A percentile compares a stretch with the other conserved stretches of the same genome.
Conservation (phyloP, 2,329 filamentous ascomycete species). For the Grosmannia penicillata region DNA sequence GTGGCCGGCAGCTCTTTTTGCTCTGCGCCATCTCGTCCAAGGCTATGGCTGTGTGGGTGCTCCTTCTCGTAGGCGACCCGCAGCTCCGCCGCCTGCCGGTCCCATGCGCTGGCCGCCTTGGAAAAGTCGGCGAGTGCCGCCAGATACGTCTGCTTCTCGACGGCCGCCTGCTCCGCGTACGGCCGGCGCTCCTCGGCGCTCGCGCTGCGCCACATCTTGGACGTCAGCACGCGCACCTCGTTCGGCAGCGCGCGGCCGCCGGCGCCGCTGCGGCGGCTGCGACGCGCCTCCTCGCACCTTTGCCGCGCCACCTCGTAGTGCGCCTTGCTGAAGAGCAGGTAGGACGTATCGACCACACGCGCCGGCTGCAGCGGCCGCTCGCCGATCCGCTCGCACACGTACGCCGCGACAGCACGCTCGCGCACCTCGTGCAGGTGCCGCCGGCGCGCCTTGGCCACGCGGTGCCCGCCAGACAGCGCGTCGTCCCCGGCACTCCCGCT, state of each 20-base stretch:
- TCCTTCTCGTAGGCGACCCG: constrained; percentile 35
- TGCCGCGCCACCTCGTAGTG: constrained; percentile 49
- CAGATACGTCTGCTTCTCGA: constrained; percentile 52
- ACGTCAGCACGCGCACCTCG: constrained; percentile 73
- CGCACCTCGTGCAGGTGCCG: constrained; percentile 33
- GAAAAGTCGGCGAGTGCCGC: constrained; percentile 44
- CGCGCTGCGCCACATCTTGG: constrained; percentile 81
- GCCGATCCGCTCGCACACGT: constrained; percentile 48
- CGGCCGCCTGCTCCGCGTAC: constrained; percentile 59
- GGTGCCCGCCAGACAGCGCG: no score
- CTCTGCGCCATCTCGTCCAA: constrained; percentile 13
- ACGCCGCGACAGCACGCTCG: no score
- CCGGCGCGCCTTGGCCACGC: constrained; percentile 48
- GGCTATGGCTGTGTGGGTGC: constrained; percentile 24
- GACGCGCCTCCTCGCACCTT: constrained; percentile 38
- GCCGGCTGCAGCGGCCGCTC: constrained; percentile 56
- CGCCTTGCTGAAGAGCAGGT: constrained; percentile 75
- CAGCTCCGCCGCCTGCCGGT: constrained; percentile 44
- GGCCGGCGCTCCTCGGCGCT: constrained; percentile 56
- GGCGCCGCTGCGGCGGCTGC: constrained; percentile 24
- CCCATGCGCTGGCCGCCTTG: constrained; percentile 53
- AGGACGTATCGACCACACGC: constrained; percentile 69
- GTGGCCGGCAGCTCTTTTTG: no score
- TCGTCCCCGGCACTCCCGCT: neutral
- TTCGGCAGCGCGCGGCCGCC: constrained; percentile 56